Evolutionary conservation across 495 filamentous ascomycete genomes (phyloP).

Genomic region (Niebla homalea): DNA sequence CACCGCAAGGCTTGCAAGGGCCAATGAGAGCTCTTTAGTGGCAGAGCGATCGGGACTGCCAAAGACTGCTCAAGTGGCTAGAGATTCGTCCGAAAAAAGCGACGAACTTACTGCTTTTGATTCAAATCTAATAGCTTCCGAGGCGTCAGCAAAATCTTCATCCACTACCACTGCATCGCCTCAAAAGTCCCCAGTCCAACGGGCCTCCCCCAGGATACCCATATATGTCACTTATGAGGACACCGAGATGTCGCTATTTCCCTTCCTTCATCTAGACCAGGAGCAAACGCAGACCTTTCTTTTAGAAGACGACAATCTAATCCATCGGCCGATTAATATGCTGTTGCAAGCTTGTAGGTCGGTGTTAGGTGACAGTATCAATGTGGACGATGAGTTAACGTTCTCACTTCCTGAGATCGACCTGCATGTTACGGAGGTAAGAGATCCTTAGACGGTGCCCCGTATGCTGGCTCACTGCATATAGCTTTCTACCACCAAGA

Average conservation of each 20-base stretch:
- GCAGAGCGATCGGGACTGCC: too few species aligned
- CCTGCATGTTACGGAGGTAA: constrained; percentile 62
- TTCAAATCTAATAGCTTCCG: too few species aligned
- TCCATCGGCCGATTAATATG: constrained; percentile 41
- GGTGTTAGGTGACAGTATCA: constrained; percentile 53
- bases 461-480: constrained; percentile 1
- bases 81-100: too few species aligned
- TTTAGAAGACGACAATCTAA: constrained; percentile 50
- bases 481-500: constrained; percentile 1
- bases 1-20: too few species aligned
- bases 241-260: constrained; percentile 58
- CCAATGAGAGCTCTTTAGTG: too few species aligned
- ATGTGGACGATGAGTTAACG: constrained; percentile 53
- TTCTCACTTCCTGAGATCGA: constrained; percentile 54
- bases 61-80: too few species aligned
- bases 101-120: too few species aligned
- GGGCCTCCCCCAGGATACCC: constrained; percentile 7
- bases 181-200: too few species aligned
- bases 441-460: constrained; percentile 6
- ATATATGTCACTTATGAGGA: constrained; percentile 53
- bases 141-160: too few species aligned
- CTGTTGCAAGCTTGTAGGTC: constrained; percentile 53
- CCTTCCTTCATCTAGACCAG: constrained; percentile 47
- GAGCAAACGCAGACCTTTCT: constrained; percentile 51
- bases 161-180: too few species aligned